A percentile compares a stretch with the other conserved stretches of the same genome.
phyloP scores from a whole-genome alignment of 208 protist genomes.

The Acanthamoeba rhysodes region DNA sequence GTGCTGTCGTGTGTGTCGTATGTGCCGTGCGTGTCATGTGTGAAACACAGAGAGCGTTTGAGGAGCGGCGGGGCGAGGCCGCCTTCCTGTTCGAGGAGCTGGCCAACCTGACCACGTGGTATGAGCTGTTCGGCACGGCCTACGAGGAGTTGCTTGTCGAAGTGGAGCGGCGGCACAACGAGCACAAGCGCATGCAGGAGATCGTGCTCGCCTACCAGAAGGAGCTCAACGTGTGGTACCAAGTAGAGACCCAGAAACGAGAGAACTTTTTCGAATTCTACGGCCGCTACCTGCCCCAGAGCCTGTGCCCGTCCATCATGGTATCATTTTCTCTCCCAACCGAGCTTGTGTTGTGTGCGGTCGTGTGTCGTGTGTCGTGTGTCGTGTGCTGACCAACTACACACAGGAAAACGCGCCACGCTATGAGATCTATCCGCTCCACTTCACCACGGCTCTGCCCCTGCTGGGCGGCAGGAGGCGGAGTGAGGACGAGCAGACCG shows the following conservation, averaged over 20 bases:
- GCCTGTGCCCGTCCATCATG: background rate
- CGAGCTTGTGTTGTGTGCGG: background rate
- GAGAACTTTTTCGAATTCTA: constrained; percentile 18
- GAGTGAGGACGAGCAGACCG: background rate
- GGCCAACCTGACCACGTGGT: constrained; percentile 65
- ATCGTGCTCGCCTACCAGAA: constrained; percentile 36
- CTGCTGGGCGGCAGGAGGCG: background rate
- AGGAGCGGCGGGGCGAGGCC: constrained; percentile 1
- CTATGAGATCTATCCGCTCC: constrained; percentile 48
- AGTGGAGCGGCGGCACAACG: constrained; percentile 42
- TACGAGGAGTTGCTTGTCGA: constrained; percentile 54
- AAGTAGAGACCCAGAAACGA: constrained; percentile 8
- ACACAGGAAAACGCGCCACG: background rate
- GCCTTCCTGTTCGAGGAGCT: constrained; percentile 42
- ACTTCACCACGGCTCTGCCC: background rate
- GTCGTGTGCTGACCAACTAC: too few relatives aligned
- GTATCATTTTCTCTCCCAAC: background rate
- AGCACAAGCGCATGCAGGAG: constrained; percentile 26
- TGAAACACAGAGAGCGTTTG: background rate
- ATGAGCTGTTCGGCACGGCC: constrained; percentile 63
- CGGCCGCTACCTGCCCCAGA: constrained; percentile 14
- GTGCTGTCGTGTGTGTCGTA: background rate
- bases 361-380: background rate
- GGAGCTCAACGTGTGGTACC: constrained; percentile 60
- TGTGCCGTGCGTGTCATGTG: background rate